Conservation (phyloP, 768 basidiomycete genomes). For the Asterophora lycoperdoides region DNA sequence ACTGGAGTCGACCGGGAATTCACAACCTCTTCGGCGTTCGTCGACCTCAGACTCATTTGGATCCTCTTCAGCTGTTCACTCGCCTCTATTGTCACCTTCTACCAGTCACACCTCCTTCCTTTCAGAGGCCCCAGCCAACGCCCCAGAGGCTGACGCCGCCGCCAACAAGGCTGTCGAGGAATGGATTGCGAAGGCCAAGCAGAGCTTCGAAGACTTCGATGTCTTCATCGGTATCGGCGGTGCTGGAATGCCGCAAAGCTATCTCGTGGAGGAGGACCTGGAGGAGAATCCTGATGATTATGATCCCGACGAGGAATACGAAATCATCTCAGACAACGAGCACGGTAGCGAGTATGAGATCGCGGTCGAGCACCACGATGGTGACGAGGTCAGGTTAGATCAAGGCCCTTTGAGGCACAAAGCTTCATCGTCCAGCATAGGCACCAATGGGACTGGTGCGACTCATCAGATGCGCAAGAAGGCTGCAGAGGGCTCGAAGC, state of each 20-base stretch:
- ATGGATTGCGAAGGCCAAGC: constrained; percentile 74
- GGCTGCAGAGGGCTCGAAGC: constrained; percentile 37
- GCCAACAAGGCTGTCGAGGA: constrained; percentile 60
- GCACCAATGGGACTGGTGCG: constrained; percentile 28
- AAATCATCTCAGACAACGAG: constrained; percentile 29
- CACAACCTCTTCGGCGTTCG: constrained; percentile 14
- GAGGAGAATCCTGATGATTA: constrained; percentile 34
- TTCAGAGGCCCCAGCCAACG: constrained; percentile 14
- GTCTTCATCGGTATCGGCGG: constrained; percentile 62
- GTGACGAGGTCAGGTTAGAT: constrained; percentile 27
- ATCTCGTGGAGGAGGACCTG: constrained; percentile 44
- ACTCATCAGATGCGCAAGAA: constrained; percentile 33
- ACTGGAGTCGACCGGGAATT: constrained; percentile 45
- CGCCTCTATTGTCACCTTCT: constrained; percentile 37
- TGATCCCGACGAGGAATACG: constrained; percentile 38
- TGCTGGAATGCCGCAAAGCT: constrained; percentile 47
- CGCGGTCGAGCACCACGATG: constrained; percentile 40
- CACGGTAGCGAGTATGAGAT: constrained; percentile 34
- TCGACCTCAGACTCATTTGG: constrained; percentile 23
- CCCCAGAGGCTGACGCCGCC: constrained; percentile 29
- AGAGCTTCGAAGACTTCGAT: constrained; percentile 64
- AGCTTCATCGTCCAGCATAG: constrained; percentile 36
- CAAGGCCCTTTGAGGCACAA: constrained; percentile 27
- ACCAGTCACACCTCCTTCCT: constrained; percentile 26
- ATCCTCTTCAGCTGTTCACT: constrained; percentile 27